These are phyloP conservation scores for Paraphaeosphaeria sporulosa DNA, from an alignment of 2,329 filamentous ascomycete species.

Conservation along the genomic window DNA sequence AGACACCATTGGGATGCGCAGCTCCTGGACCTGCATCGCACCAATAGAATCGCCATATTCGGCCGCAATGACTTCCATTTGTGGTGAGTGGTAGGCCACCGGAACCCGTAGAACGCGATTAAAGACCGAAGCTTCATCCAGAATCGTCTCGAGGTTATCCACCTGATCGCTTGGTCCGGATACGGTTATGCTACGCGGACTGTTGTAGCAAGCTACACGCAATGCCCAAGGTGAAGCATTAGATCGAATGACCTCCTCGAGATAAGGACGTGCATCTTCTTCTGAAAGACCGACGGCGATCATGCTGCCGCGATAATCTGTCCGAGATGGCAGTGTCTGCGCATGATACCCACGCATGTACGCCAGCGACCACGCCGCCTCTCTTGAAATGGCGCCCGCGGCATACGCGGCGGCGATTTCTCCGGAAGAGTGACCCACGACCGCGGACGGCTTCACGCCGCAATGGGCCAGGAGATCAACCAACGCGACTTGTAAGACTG, in stretches of 20 bases:
- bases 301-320: conserved; percentile 8
- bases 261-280: neutral
- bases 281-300: conserved; percentile 10
- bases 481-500: conserved; percentile 30
- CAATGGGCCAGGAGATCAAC: conserved; percentile 22
- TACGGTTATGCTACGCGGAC: conserved; percentile 50
- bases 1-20: conserved; percentile 12
- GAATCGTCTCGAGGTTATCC: conserved; percentile 33
- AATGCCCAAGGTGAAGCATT: neutral
- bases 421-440: conserved; percentile 33
- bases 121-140: conserved; percentile 49
- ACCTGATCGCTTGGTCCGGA: conserved; percentile 53
- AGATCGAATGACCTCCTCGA: conserved; percentile 1
- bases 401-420: conserved; percentile 33
- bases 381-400: conserved; percentile 1
- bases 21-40: neutral
- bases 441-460: conserved; percentile 19
- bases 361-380: conserved; percentile 14
- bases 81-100: conserved; percentile 55
- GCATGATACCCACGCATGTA: conserved; percentile 11
- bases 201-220: conserved; percentile 42
- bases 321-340: neutral
- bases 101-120: conserved; percentile 49
- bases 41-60: conserved; percentile 1
- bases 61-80: conserved; percentile 39